phyloP scores from a whole-genome alignment of 345 rosid species.

The Schrenkiella parvula region DNA sequence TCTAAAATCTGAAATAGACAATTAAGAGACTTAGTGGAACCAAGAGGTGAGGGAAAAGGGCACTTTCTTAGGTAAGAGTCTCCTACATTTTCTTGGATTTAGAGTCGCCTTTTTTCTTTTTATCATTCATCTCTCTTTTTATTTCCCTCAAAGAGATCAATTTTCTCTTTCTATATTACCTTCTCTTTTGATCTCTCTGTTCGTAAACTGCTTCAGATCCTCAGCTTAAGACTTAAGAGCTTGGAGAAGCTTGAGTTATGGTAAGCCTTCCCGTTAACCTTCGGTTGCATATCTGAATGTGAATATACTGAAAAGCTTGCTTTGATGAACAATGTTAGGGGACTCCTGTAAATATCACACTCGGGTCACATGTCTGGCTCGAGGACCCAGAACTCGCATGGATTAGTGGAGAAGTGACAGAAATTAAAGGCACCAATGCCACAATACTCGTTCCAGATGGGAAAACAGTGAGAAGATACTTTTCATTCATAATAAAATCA shows the following conservation, averaged over 20 bases:
- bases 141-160: not conserved
- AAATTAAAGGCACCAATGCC: constrained; percentile 45
- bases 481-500: constrained; percentile 3
- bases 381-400: constrained; percentile 59
- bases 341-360: constrained; percentile 51
- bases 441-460: constrained; percentile 35
- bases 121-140: not conserved
- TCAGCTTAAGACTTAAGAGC: constrained; percentile 9
- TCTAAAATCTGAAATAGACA: constrained; percentile 4
- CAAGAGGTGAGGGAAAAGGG: not conserved
- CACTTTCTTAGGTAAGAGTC: constrained; percentile 9
- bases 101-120: constrained; percentile 26
- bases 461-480: constrained; percentile 41
- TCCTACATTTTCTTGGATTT: constrained; percentile 34
- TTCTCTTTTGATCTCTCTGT: constrained; percentile 8
- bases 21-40: constrained; percentile 25
- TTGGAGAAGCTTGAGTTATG: constrained; percentile 26
- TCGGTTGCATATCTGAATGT: not conserved
- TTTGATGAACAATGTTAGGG: constrained; percentile 38
- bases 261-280: constrained; percentile 28
- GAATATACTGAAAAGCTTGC: not conserved
- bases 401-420: constrained; percentile 53
- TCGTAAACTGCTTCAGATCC: constrained; percentile 7
- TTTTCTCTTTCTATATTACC: not conserved
- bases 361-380: constrained; percentile 60